Conservation (phyloP, 2,329 filamentous ascomycete species). For the Penicillium sp. region DNA sequence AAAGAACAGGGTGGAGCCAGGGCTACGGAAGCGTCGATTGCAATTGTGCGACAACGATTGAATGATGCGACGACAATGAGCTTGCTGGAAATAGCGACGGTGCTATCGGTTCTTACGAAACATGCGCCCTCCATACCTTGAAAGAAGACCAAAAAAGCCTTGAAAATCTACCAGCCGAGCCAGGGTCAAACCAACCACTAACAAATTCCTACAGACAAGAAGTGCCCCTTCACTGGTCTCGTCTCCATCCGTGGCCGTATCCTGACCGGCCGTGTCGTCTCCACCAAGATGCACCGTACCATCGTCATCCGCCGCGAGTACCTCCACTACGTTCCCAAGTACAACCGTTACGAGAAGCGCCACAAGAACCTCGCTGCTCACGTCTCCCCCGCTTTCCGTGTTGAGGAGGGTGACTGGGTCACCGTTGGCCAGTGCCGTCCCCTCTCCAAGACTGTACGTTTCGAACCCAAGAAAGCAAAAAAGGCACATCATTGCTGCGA, state of each 20-base stretch:
- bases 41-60: background rate
- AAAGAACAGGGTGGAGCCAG: background rate
- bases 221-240: constrained; percentile 99
- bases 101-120: background rate
- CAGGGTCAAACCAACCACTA: constrained; percentile 18
- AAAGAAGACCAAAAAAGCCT: background rate
- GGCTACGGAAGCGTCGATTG: background rate
- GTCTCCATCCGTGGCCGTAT: constrained; percentile 99
- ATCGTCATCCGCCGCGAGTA: constrained; percentile 99
- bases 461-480: background rate
- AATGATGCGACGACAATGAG: background rate
- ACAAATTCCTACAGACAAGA: constrained; percentile 75
- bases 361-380: constrained; percentile 99
- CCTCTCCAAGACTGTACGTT: constrained; percentile 97
- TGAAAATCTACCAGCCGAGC: background rate
- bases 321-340: constrained; percentile 89
- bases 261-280: constrained; percentile 97
- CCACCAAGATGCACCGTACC: constrained; percentile 99
- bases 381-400: constrained; percentile 99
- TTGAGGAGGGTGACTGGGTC: constrained; percentile 98
- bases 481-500: background rate
- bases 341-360: constrained; percentile 99
- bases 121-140: background rate
- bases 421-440: constrained; percentile 99
- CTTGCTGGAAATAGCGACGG: background rate